A percentile compares a stretch with the other conserved stretches of the same genome.
Conservation (phyloP, 2,329 filamentous ascomycete genomes). For the Fusarium torreyae region DNA sequence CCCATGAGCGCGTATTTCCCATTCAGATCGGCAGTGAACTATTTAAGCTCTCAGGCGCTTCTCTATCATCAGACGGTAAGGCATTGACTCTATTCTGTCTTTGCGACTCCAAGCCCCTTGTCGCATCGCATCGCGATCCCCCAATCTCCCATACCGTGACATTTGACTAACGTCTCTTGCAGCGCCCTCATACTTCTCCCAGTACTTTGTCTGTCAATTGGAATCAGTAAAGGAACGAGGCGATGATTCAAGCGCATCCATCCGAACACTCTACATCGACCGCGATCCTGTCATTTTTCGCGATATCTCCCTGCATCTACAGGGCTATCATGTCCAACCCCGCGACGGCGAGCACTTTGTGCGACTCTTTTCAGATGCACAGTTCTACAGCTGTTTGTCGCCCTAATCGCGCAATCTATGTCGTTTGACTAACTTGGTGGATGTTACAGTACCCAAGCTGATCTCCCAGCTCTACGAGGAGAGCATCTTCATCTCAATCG, state of each 20-base stretch:
- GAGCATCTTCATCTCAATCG: slow-evolving; percentile 93
- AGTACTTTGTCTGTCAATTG: slow-evolving; percentile 91
- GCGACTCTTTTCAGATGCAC: slow-evolving; percentile 92
- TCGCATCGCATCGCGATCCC: background rate
- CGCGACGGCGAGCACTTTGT: slow-evolving; percentile 90
- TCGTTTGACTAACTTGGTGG: slow-evolving; percentile 2
- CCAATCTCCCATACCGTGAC: background rate
- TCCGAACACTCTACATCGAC: slow-evolving; percentile 94
- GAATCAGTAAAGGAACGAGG: slow-evolving; percentile 72
- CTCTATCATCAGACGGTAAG: slow-evolving; percentile 80
- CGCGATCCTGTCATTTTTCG: slow-evolving; percentile 90
- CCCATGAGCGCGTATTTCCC: slow-evolving; percentile 80
- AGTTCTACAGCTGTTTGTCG: slow-evolving; percentile 86
- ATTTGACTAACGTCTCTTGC: slow-evolving; percentile 28
- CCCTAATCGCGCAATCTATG: background rate
- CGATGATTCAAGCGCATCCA: slow-evolving; percentile 62
- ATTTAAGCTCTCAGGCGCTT: slow-evolving; percentile 81
- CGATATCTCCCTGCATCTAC: slow-evolving; percentile 91
- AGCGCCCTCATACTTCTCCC: slow-evolving; percentile 97
- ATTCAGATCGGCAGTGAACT: slow-evolving; percentile 81
- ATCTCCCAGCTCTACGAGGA: slow-evolving; percentile 93
- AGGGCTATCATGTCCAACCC: slow-evolving; percentile 90
- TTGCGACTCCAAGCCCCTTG: slow-evolving; percentile 12
- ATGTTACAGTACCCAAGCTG: slow-evolving; percentile 80
- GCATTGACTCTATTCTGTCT: slow-evolving; percentile 1